A percentile compares a stretch with the other conserved stretches of the same genome.
Conservation (phyloP, 306 rosid species). For the Sindora glabra region DNA sequence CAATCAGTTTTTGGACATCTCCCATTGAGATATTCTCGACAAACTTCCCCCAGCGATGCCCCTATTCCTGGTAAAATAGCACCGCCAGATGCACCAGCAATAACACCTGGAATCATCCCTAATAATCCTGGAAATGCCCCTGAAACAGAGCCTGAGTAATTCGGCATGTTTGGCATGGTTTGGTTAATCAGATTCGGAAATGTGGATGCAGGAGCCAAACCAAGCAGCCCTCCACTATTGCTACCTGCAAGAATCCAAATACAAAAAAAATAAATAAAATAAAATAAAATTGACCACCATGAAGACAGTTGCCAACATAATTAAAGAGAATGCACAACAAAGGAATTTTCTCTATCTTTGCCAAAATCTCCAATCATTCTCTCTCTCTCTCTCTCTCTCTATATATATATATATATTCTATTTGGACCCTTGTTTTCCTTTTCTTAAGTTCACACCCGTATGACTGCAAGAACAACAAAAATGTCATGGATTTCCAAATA, state of each 20-base stretch:
- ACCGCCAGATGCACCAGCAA: constrained; percentile 93
- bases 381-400: neutral
- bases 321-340: too few species aligned
- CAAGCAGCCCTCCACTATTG: constrained; percentile 70
- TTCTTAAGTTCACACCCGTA: neutral
- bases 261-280: neutral
- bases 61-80: constrained; percentile 97
- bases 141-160: constrained; percentile 93
- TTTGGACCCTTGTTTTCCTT: neutral
- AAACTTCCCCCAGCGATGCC: constrained; percentile 90
- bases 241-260: constrained; percentile 47
- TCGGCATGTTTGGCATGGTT: constrained; percentile 99
- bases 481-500: neutral
- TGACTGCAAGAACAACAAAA: neutral
- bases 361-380: neutral
- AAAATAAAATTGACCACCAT: neutral
- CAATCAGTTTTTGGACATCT: constrained; percentile 89
- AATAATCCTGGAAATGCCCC: constrained; percentile 93
- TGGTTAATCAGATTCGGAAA: constrained; percentile 85
- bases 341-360: neutral
- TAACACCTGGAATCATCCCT: constrained; percentile 95
- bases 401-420: neutral
- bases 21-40: constrained; percentile 92
- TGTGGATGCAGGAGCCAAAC: constrained; percentile 69
- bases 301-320: neutral